phyloP scores from a whole-genome alignment of 306 rosid genomes.

The Geum urbanum region DNA sequence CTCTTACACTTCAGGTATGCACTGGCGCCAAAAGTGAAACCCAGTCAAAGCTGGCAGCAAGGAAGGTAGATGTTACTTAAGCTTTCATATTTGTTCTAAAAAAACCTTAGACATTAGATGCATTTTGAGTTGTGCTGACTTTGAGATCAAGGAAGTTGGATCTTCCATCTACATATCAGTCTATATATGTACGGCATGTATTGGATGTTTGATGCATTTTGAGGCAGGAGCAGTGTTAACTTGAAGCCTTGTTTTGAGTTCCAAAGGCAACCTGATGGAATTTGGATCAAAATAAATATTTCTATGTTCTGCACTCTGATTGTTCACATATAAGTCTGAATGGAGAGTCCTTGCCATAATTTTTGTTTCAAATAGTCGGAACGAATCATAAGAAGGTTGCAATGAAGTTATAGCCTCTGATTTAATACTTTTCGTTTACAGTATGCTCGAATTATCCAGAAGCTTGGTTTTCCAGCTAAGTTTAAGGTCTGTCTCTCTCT shows the following conservation, averaged over 20 bases:
- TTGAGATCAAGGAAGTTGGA: too few species aligned
- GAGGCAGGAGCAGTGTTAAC: not conserved
- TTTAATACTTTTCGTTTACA: conserved; percentile 19
- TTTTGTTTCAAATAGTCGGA: not conserved
- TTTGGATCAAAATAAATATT: not conserved
- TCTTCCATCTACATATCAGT: too few species aligned
- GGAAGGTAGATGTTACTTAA: conserved; percentile 42
- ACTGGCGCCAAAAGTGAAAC: conserved; percentile 72
- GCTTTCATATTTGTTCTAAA: not conserved
- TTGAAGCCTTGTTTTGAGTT: conserved; percentile 6
- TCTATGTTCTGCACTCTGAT: not conserved
- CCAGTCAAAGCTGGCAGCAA: conserved; percentile 61
- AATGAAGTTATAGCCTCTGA: conserved; percentile 8
- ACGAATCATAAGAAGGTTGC: conserved; percentile 7
- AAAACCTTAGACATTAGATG: too few species aligned
- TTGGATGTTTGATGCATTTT: not conserved
- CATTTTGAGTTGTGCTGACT: too few species aligned
- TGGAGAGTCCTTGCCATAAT: not conserved
- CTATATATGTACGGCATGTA: not conserved
- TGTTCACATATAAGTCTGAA: not conserved
- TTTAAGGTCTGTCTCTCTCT: conserved; percentile 42
- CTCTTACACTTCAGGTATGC: conserved; percentile 41
- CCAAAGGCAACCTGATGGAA: not conserved
- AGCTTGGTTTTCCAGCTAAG: conserved; percentile 60
- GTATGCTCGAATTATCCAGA: conserved; percentile 68